phyloP scores from a whole-genome alignment of 2,329 filamentous ascomycete species.

The Clarireedia hainanense region DNA sequence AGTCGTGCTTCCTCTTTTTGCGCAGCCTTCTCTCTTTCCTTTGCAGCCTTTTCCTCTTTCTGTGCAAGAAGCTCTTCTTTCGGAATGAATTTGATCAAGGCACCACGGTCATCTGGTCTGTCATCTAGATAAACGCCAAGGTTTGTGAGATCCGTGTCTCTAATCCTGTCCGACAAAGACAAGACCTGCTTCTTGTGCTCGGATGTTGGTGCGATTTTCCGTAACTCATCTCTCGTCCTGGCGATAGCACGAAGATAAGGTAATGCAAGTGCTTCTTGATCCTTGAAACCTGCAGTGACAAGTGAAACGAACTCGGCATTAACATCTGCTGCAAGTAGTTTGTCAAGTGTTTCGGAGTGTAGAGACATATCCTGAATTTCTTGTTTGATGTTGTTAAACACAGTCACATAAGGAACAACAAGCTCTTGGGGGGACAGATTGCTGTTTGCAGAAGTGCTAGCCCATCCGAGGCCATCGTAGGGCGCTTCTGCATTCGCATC shows the following conservation, averaged over 20 bases:
- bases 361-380: slow-evolving; percentile 43
- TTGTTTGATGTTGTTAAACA: slow-evolving; percentile 37
- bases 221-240: slow-evolving; percentile 38
- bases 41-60: slow-evolving; percentile 50
- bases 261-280: slow-evolving; percentile 45
- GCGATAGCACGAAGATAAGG: slow-evolving; percentile 46
- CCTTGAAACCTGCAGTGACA: slow-evolving; percentile 38
- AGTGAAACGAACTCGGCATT: slow-evolving; percentile 40
- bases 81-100: slow-evolving; percentile 62
- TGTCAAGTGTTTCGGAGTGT: slow-evolving; percentile 35
- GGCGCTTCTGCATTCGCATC: slow-evolving; percentile 51
- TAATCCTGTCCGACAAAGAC: slow-evolving; percentile 67
- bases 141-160: slow-evolving; percentile 73
- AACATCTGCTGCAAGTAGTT: slow-evolving; percentile 38
- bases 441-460: slow-evolving; percentile 32
- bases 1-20: slow-evolving; percentile 33
- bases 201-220: slow-evolving; percentile 42
- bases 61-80: slow-evolving; percentile 49
- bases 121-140: slow-evolving; percentile 86
- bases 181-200: slow-evolving; percentile 65
- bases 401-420: slow-evolving; percentile 40
- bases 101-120: slow-evolving; percentile 49
- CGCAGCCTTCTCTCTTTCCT: slow-evolving; percentile 53
- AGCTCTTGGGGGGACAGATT: slow-evolving; percentile 32
- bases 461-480: slow-evolving; percentile 51